Evolutionary conservation across 2,329 filamentous ascomycete species (phyloP), one percentile per base, ranked within the genome.

Genomic region (Neurospora sp.): DNA sequence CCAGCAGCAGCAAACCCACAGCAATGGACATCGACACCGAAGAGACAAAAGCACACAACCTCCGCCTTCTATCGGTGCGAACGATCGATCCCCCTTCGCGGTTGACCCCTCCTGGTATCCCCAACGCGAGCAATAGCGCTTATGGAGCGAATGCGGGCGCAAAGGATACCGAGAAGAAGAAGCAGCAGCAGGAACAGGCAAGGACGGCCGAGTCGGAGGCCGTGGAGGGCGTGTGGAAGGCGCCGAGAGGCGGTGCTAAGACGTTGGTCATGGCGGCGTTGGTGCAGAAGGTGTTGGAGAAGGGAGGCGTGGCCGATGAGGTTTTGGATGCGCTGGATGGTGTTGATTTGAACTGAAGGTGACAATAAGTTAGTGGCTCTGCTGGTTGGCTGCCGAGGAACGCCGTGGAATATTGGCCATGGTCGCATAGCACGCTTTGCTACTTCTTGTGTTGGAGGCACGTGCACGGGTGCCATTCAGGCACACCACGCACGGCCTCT

Each of bases 251-350:
- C 46, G 95, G 95, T 1, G 88, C 95, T 43, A 93, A 92, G 82
- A 87, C 93, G 75, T 83, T 81, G 4, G 83, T 96, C 19, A 81
- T 98, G 73, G 86, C 89, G 68, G 84, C 86, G 68, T 92, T 97
- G 81, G 88, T 96, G 71, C 88, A 90, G 78, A 88, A 90, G 78
- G 91, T 93, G 39, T 79, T 97, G 70, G 88, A 91, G 77, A 88
- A 86, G 75, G 91, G 91, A 0, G 93, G 93, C 40, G 90, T 97
- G 37, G 93, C 91, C 4, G 89, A 94, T 74, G 95, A 97, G 79
- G 91, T 97, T 6, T 83, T 98, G 77, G 88, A 91, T 72, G 94
- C 91, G 0, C 81, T 98, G 74, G 90, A 94, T 72, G 88, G 86
- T 19, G 92, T 96, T 65, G 91, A 93, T 72, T 80, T 92, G 80